Base-by-base conservation (phyloP, 2,329 filamentous ascomycete genomes). In the Diaporthe sp. region DNA sequence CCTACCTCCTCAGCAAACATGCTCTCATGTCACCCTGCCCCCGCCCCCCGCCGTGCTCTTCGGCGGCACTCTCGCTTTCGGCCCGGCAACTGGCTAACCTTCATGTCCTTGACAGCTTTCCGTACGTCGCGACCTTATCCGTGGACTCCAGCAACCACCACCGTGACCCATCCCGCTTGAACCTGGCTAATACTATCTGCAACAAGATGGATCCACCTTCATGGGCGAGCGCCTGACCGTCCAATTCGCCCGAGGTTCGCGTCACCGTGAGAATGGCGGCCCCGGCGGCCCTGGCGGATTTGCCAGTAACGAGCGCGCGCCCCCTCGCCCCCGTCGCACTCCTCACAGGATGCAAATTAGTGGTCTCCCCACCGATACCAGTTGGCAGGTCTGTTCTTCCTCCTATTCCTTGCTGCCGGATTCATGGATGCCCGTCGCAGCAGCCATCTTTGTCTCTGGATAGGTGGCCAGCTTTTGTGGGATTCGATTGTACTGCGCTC, bases 191-290 rank as follows among this genome's bases (percentile, higher is more conserved):
- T 76, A 79, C 78, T 78, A 15, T 68, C 39, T 77, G 83, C 78
- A 80, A 80, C 81, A 86, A 97, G 96, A 99, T 90, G 97, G 97
- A 85, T 96, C 95, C 82, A 95, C 97, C 81, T 98, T 99, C 85
- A 98, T 98, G 93, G 96, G 96, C 85, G 95, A 98, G 85, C 95
- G 97, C 81, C 90, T 99, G 79, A 98, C 97, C 75, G 97, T 99
- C 81, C 97, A 99, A 84, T 99, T 99, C 86, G 97, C 97, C 78
- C 95, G 97, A 82, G 97, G 97, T 81, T 94, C 93, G 78, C 88
- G 89, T 78, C 85, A 87, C 80, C 87, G 88, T 74, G 87, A 89
- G 77, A 76, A 76, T 73, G 69, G 69, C 63, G 63, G 22, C 44
- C 63, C 63, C 30, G 63, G 63, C 63, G 63, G 30, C 63, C 44